phyloP scores from a whole-genome alignment of 495 filamentous ascomycete genomes.

The Annulohypoxylon nitens region DNA sequence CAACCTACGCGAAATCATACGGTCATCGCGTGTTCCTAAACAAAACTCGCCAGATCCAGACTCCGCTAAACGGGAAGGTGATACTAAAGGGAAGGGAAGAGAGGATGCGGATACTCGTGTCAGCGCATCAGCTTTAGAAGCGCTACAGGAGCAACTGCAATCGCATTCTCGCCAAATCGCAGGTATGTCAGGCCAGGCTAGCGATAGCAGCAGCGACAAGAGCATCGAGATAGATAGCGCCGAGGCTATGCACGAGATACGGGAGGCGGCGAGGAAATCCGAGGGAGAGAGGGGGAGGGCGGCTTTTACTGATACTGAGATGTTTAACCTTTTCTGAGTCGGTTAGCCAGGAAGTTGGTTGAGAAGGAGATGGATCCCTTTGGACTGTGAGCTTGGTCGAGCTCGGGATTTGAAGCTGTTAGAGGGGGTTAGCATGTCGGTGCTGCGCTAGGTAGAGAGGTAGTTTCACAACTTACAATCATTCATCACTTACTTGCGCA shows the following conservation, averaged over 20 bases:
- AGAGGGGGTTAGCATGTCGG: not conserved
- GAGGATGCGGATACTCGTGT: not conserved
- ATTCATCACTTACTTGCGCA: conserved; percentile 1
- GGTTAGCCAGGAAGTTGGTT: not conserved
- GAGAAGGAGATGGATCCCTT: conserved; percentile 24
- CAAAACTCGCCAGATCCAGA: conserved; percentile 5
- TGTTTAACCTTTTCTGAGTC: conserved; percentile 42
- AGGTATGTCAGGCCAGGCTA: not conserved
- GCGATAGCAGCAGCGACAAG: conserved; percentile 10
- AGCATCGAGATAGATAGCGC: conserved; percentile 16
- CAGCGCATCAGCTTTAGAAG: conserved; percentile 15
- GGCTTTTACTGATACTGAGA: conserved; percentile 31
- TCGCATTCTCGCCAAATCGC: conserved; percentile 7
- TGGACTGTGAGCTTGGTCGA: not conserved
- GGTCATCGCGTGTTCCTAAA: not conserved
- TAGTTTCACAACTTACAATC: not conserved
- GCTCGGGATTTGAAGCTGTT: conserved; percentile 7
- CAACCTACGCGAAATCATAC: conserved; percentile 1
- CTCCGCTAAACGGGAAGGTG: not conserved
- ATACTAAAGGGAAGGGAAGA: not conserved
- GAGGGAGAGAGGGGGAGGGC: conserved; percentile 1
- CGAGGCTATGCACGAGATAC: conserved; percentile 41
- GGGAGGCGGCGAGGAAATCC: conserved; percentile 24
- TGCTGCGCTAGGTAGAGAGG: not conserved
- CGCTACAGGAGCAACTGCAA: conserved; percentile 21